Conservation (phyloP, 164 flowering plant species). For the Brasenia schreberi region DNA sequence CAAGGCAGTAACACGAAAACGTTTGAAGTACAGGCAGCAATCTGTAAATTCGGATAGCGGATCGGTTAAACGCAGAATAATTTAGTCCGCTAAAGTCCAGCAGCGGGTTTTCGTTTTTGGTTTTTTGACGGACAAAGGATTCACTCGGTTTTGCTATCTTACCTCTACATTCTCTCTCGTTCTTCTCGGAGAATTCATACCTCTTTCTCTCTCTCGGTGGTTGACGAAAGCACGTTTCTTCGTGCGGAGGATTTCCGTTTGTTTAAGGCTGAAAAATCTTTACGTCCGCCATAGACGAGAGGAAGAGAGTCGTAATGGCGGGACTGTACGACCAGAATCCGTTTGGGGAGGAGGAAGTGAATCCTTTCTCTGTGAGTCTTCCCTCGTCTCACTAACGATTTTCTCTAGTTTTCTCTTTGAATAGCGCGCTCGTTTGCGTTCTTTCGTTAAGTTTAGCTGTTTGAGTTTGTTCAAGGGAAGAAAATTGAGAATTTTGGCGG, state of each 20-base stretch:
- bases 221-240: slow-evolving; percentile 1
- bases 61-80: too few relatives aligned
- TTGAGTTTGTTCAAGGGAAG: background rate
- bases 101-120: too few relatives aligned
- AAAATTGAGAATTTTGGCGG: background rate
- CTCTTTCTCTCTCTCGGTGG: background rate
- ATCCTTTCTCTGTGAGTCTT: slow-evolving; percentile 70
- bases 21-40: too few relatives aligned
- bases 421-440: background rate
- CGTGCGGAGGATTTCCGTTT: background rate
- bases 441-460: background rate
- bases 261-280: background rate
- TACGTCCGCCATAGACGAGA: background rate
- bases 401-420: background rate
- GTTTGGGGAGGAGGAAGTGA: slow-evolving; percentile 71
- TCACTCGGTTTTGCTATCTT: too few relatives aligned
- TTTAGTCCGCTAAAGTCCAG: too few relatives aligned
- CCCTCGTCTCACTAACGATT: background rate
- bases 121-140: too few relatives aligned
- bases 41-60: too few relatives aligned
- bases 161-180: too few relatives aligned
- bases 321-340: slow-evolving; percentile 65
- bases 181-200: background rate
- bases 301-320: slow-evolving; percentile 33
- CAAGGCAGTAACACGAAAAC: too few relatives aligned